These are phyloP conservation scores for Perilla frutescens DNA, from an alignment of 257 asterid genomes.

Conservation along the genomic window DNA sequence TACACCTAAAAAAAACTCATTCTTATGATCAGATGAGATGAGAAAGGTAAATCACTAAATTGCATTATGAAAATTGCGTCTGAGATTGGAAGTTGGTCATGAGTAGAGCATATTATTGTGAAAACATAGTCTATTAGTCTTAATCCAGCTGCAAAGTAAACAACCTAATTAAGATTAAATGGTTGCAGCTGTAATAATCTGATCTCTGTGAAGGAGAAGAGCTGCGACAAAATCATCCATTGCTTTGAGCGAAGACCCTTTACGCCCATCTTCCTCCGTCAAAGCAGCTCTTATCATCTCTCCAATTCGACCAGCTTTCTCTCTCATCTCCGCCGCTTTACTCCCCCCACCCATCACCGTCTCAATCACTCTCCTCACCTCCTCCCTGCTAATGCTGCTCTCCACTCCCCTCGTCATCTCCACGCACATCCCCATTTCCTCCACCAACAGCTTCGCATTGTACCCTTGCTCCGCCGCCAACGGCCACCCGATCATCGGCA, in stretches of 20 bases:
- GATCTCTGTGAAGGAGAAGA: slow-evolving; percentile 39
- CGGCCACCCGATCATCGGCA: slow-evolving; percentile 94
- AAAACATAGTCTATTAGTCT: too few species aligned
- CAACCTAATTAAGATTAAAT: too few species aligned
- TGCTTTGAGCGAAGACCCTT: slow-evolving; percentile 62
- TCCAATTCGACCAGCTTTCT: slow-evolving; percentile 59
- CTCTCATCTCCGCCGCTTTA: slow-evolving; percentile 65
- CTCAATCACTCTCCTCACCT: slow-evolving; percentile 67
- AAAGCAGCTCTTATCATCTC: slow-evolving; percentile 60
- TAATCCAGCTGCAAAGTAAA: too few species aligned
- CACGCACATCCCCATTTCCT: slow-evolving; percentile 75
- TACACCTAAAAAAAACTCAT: too few species aligned
- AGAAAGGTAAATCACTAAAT: too few species aligned
- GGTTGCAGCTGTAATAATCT: too few species aligned
- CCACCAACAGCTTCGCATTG: slow-evolving; percentile 81
- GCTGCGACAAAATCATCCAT: slow-evolving; percentile 62
- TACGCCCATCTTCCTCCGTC: slow-evolving; percentile 45
- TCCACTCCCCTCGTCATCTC: slow-evolving; percentile 61
- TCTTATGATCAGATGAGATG: too few species aligned
- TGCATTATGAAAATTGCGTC: too few species aligned
- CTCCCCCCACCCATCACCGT: slow-evolving; percentile 54
- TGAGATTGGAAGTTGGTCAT: too few species aligned
- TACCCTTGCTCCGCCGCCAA: slow-evolving; percentile 91
- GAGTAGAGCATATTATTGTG: too few species aligned
- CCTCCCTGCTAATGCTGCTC: slow-evolving; percentile 49